Conservation (phyloP, 2,329 filamentous ascomycete species). For the Colletotrichum sp. region DNA sequence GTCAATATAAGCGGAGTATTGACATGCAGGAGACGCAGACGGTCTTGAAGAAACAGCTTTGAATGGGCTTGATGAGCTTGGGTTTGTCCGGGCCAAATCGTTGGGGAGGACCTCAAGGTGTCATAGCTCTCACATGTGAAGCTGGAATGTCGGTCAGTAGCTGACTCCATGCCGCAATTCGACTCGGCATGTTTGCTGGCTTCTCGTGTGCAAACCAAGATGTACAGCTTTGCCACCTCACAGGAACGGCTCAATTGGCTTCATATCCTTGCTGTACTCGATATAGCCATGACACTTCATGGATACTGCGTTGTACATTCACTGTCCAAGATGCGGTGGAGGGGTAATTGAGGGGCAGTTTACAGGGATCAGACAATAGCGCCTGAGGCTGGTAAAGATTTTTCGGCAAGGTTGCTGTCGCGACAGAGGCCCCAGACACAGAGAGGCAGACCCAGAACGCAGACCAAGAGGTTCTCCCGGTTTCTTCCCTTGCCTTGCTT, state of each 20-base stretch:
- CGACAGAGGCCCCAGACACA: not conserved
- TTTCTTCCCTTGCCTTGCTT: slow-evolving; percentile 7
- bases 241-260: not conserved
- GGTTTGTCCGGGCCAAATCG: not conserved
- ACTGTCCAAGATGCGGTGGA: not conserved
- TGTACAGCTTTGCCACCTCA: not conserved
- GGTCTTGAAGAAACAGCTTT: not conserved
- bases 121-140: not conserved
- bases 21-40: not conserved
- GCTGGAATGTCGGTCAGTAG: not conserved
- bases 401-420: slow-evolving; percentile 15
- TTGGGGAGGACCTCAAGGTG: not conserved
- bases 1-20: not conserved
- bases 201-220: not conserved
- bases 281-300: not conserved
- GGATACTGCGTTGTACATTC: not conserved
- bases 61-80: not conserved
- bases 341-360: slow-evolving; percentile 20
- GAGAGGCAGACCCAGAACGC: not conserved
- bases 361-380: slow-evolving; percentile 11
- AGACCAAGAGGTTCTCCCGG: slow-evolving; percentile 17
- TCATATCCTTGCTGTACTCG: not conserved
- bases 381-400: slow-evolving; percentile 17
- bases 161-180: not conserved
- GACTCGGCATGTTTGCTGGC: not conserved